phyloP scores from a whole-genome alignment of 2,329 filamentous ascomycete species.

The Aspergillaceae sp. region DNA sequence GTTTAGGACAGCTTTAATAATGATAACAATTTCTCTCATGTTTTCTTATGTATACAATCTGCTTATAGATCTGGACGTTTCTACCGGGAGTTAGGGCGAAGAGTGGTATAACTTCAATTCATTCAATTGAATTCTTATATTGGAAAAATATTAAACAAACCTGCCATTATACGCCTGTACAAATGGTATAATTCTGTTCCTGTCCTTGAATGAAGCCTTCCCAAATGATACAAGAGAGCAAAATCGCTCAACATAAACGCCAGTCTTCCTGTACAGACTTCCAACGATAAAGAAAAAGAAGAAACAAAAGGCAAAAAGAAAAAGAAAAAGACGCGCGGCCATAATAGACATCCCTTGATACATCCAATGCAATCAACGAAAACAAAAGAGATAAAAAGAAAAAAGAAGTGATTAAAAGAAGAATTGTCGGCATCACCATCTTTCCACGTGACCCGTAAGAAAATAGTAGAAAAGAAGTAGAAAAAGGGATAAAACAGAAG shows the following conservation, averaged over 20 bases:
- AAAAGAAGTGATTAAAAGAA: background rate
- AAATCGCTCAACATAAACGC: slow-evolving; percentile 14
- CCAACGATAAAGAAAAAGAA: slow-evolving; percentile 8
- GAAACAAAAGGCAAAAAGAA: slow-evolving; percentile 6
- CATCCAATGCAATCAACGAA: slow-evolving; percentile 3
- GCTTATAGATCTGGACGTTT: too few relatives aligned
- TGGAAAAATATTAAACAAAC: background rate
- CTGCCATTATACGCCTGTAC: background rate
- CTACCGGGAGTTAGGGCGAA: too few relatives aligned
- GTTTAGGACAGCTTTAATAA: too few relatives aligned
- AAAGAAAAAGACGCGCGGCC: slow-evolving; percentile 1
- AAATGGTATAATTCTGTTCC: background rate
- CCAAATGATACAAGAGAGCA: slow-evolving; percentile 19
- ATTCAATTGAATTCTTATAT: too few relatives aligned
- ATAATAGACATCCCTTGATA: background rate
- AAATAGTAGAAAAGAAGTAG: too few relatives aligned
- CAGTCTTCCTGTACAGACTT: slow-evolving; percentile 19
- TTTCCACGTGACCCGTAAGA: too few relatives aligned
- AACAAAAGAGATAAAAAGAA: slow-evolving; percentile 1
- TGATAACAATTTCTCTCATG: too few relatives aligned
- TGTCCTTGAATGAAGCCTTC: slow-evolving; percentile 4
- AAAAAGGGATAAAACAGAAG: background rate
- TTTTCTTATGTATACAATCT: too few relatives aligned
- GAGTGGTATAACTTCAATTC: too few relatives aligned
- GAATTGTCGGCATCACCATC: too few relatives aligned